These are phyloP conservation scores for Citrus mangshanensis DNA, from an alignment of 345 rosid species.

Conservation along the genomic window DNA sequence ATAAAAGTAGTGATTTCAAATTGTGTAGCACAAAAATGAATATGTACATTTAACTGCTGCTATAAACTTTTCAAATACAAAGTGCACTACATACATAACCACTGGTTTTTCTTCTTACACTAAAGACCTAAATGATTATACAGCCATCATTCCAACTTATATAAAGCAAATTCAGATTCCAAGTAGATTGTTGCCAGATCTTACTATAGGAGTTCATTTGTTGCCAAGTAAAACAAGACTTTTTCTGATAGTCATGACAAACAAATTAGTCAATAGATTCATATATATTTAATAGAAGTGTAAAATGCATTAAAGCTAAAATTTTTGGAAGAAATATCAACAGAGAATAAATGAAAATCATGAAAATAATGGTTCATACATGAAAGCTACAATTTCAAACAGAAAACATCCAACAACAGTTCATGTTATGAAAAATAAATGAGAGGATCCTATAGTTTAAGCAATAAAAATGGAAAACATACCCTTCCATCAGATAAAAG, in stretches of 20 bases:
- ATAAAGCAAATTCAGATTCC: not conserved
- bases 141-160: not conserved
- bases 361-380: not conserved
- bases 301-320: not conserved
- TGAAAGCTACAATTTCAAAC: not conserved
- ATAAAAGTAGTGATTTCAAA: not conserved
- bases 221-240: not conserved
- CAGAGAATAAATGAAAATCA: not conserved
- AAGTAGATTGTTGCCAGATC: not conserved
- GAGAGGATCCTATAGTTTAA: not conserved
- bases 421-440: slow-evolving; percentile 2
- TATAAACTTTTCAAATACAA: not conserved
- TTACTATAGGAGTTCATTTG: not conserved
- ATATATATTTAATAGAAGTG: not conserved
- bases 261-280: not conserved
- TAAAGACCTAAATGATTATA: not conserved
- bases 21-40: not conserved
- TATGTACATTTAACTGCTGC: not conserved
- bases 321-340: not conserved
- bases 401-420: slow-evolving; percentile 9
- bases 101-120: not conserved
- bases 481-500: slow-evolving; percentile 92
- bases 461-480: slow-evolving; percentile 19
- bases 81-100: not conserved
- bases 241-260: not conserved